These are phyloP conservation scores for Thinopyrum obtusiflorum DNA, from an alignment of 202 grass and related monocot genomes.

Conservation along the genomic window DNA sequence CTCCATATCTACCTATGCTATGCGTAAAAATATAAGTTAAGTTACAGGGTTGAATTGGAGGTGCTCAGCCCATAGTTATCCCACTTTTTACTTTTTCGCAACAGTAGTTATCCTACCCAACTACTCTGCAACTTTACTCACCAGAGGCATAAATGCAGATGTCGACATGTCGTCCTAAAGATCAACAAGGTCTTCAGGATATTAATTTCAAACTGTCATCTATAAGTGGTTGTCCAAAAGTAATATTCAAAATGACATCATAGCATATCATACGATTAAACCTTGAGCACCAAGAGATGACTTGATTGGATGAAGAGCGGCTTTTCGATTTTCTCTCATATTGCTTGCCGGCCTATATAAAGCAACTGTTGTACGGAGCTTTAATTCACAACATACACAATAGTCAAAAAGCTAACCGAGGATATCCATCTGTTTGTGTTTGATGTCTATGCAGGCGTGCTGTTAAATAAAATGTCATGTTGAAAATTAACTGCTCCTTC, in stretches of 20 bases:
- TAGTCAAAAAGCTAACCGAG: not conserved
- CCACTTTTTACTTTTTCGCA: not conserved
- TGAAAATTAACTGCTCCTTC: no score
- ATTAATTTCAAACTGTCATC: not conserved
- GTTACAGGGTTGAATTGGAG: not conserved
- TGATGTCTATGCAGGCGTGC: not conserved
- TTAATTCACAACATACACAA: not conserved
- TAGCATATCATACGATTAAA: not conserved
- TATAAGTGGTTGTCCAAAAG: not conserved
- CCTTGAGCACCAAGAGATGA: not conserved
- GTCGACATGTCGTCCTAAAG: not conserved
- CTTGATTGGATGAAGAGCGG: not conserved
- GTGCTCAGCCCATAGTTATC: not conserved
- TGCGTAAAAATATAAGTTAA: not conserved
- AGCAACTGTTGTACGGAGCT: not conserved
- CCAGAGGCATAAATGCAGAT: not conserved
- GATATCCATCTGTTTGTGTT: not conserved
- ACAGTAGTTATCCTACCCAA: not conserved
- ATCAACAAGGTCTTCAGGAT: not conserved
- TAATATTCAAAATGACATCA: not conserved
- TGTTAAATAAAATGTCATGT: no score
- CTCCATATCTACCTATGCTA: not conserved
- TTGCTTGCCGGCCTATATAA: not conserved
- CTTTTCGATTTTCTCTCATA: no score
- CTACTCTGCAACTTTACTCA: not conserved